Percentiles rank a stretch among this genome's conserved stretches.
phyloP scores from a whole-genome alignment of 768 basidiomycete genomes.

The Boletus barrowsii region DNA sequence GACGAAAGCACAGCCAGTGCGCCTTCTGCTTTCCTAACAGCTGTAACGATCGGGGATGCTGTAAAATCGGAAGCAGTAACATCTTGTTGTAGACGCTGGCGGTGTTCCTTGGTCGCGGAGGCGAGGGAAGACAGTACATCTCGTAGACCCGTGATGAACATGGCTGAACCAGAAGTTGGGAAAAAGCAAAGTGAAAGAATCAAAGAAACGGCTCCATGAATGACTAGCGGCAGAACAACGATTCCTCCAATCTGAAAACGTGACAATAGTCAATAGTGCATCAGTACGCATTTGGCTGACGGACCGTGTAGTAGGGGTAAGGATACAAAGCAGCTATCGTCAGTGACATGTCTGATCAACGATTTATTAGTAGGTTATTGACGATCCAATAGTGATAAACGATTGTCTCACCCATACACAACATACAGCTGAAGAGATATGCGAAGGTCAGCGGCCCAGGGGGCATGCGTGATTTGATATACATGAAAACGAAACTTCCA shows the following conservation, averaged over 20 bases:
- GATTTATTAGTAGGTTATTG: background rate
- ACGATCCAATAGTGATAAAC: background rate
- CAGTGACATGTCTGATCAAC: slow-evolving; percentile 49
- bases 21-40: slow-evolving; percentile 41
- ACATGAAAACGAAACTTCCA: slow-evolving; percentile 55
- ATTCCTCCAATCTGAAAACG: slow-evolving; percentile 41
- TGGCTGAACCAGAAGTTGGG: slow-evolving; percentile 58
- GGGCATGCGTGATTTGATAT: slow-evolving; percentile 54
- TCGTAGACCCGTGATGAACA: slow-evolving; percentile 51
- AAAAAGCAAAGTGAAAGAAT: slow-evolving; percentile 53
- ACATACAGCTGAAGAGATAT: slow-evolving; percentile 54
- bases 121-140: slow-evolving; percentile 48
- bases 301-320: slow-evolving; percentile 55
- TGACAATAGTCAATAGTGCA: background rate
- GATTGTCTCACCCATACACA: slow-evolving; percentile 43
- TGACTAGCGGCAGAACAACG: slow-evolving; percentile 54
- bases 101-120: slow-evolving; percentile 45
- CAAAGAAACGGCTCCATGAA: slow-evolving; percentile 59
- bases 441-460: slow-evolving; percentile 64
- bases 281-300: slow-evolving; percentile 9
- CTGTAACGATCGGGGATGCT: slow-evolving; percentile 30
- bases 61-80: slow-evolving; percentile 35
- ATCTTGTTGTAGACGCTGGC: slow-evolving; percentile 40
- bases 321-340: slow-evolving; percentile 61
- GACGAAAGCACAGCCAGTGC: slow-evolving; percentile 50